Base-by-base conservation (phyloP, 306 rosid species). In the Vigna nakashimae region DNA sequence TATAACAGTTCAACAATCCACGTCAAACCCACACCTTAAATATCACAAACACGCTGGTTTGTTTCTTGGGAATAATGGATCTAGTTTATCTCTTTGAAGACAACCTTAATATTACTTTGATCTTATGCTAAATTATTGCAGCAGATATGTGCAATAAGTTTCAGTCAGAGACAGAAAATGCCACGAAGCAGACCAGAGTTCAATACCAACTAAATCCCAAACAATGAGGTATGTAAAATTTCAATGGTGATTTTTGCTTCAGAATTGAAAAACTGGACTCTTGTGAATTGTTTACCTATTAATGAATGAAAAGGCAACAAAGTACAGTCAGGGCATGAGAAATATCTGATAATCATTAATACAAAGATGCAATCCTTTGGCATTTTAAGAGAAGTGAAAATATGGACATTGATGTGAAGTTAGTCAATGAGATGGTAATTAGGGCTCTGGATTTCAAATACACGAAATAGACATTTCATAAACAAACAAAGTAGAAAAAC, bases 301-400 rank as follows among this genome's bases (percentile, higher is more conserved):
- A 87, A 86, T 80, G 84, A 89, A 77, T 42, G 83, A 85, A 88
- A 90, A 84, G 88, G 90, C 78, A 89, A 79, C 81, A 80, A 64
- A 82, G 82, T 80, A 79, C 84, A 79, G 92, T 87, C 79, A 86
- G 92, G 80, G 79, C 91, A 88, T 89, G 88, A 86, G 94, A 94
- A 94, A 90, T 88, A 87, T 90, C 98, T 91, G 91, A 86, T 69
- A 90, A 74, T 79, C 83, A 88, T 90, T 83, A 91, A 83, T 82
- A 79, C 82, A 75, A 16, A 80, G 84, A 69, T 40, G 87, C 75
- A 82, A 82, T 82, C 57, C 74, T 80, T 80, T 67, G 86, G 76
- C 83, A 73, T 69, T 74, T 78, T 68, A 49, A 75, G 74, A 64
- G 26, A 42, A 53, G 67, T 22, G 68, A 49, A 46, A 69, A 76